These are phyloP conservation scores for Ceraceosorus guamensis DNA, from an alignment of 1,284 basidiomycete genomes.

Conservation along the genomic window DNA sequence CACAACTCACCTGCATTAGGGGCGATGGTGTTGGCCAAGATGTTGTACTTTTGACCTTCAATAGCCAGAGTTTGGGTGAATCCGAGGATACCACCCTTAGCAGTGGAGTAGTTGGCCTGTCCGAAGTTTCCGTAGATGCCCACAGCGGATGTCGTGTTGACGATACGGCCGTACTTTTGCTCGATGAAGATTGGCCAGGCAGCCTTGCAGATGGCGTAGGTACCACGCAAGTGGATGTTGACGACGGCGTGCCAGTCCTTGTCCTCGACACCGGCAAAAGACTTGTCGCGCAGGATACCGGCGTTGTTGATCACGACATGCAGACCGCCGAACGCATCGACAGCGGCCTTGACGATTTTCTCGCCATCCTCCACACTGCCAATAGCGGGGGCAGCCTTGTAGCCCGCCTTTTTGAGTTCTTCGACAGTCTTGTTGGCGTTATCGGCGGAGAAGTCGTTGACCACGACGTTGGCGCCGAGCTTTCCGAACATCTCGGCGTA, in stretches of 20 bases:
- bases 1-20: conserved; percentile 64
- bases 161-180: conserved; percentile 92
- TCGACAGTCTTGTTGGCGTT: conserved; percentile 75
- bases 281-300: conserved; percentile 79
- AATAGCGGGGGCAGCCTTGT: conserved; percentile 75
- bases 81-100: conserved; percentile 88
- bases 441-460: conserved; percentile 89
- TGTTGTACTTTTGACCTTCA: conserved; percentile 81
- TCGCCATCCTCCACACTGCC: conserved; percentile 87
- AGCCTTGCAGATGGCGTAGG: conserved; percentile 66
- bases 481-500: conserved; percentile 86
- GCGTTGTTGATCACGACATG: conserved; percentile 89
- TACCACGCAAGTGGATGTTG: conserved; percentile 68
- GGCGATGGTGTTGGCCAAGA: conserved; percentile 81
- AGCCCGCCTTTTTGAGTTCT: conserved; percentile 79
- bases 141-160: conserved; percentile 86
- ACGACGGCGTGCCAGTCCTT: conserved; percentile 92
- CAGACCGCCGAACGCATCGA: conserved; percentile 80
- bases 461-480: conserved; percentile 88
- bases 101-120: conserved; percentile 69
- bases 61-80: conserved; percentile 81
- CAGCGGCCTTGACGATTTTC: conserved; percentile 74
- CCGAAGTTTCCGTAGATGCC: conserved; percentile 92
- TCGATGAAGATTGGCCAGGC: conserved; percentile 96
- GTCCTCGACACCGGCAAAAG: conserved; percentile 79